phyloP scores from a whole-genome alignment of 1,284 basidiomycete species.

The Anthracocystis panici-leucophaei region DNA sequence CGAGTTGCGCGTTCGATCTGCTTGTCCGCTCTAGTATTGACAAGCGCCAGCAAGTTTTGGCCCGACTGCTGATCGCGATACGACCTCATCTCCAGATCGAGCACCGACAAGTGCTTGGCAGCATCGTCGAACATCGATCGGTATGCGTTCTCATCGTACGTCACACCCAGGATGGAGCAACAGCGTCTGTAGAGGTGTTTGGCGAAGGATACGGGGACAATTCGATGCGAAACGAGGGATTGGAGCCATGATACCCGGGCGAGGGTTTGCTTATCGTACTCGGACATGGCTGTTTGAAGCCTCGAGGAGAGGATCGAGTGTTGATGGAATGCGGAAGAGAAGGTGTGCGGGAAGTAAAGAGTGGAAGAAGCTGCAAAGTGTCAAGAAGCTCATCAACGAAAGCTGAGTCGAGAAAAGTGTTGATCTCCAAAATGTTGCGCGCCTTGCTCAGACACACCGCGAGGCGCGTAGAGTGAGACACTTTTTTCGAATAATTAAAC shows the following conservation, averaged over 20 bases:
- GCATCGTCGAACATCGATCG: conserved; percentile 30
- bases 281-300: conserved; percentile 11
- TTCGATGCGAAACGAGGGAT: conserved; percentile 49
- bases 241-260: conserved; percentile 46
- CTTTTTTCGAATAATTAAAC: neutral
- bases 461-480: neutral
- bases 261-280: conserved; percentile 9
- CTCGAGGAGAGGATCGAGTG: neutral
- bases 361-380: conserved; percentile 1
- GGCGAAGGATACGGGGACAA: conserved; percentile 43
- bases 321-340: neutral
- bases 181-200: conserved; percentile 41
- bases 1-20: conserved; percentile 60
- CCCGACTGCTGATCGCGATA: conserved; percentile 49
- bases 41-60: conserved; percentile 43
- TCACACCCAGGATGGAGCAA: conserved; percentile 17
- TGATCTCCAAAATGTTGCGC: conserved; percentile 17
- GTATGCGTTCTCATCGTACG: conserved; percentile 29
- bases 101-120: conserved; percentile 19
- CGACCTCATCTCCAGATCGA: conserved; percentile 58
- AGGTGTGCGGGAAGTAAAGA: neutral
- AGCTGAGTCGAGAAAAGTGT: conserved; percentile 20
- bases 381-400: conserved; percentile 13
- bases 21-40: conserved; percentile 60
- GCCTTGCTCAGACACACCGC: conserved; percentile 1